Evolutionary conservation across 2,329 filamentous ascomycete species (phyloP), one percentile per base, ranked within the genome.

Genomic region (Myriosclerotinia curreyana): DNA sequence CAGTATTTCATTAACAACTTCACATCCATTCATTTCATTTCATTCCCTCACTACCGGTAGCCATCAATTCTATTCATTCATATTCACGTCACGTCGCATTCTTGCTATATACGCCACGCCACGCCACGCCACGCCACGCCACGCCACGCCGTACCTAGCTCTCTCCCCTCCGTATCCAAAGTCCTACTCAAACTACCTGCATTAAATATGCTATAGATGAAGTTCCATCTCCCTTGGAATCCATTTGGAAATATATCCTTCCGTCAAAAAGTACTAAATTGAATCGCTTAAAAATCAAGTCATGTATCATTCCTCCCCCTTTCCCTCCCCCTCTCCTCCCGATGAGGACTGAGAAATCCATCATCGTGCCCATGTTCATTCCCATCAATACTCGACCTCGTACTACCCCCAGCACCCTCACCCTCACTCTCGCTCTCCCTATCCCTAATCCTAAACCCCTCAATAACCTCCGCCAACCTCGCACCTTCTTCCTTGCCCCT

Each of bases 31-130:
- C 28, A 31, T 31, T 31, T 31, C 28, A 31, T 31, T 31, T 31
- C 28, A 31, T 31, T 31, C 28, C 28, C 28, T 31, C 28, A 5
- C 28, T 5, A 31, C 28, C 28, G 28, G 6, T 31, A 31, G 28
- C 28, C 28, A 31, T 31, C 28, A 31, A 31, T 6, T 31, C 5
- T 31, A 31, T 31, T 31, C 28, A 31, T 5, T 31, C 28, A 31
- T 31, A 31, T 31, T 31, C 28, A 31, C 6, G 2, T 31, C 28
- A 31, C 6, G 2, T 31, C 28, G 28, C 53, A 56, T 56, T 56
- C 40, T 58, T 58, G 40, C 17, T 46, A 22, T 99, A 75, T 95
- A 96, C 12, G 95, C 95, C 69, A 99, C 25, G 91, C 1, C 86
- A 89, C 66, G 81, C 25, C 44, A n/a, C n/a, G n/a, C n/a, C n/a